Evolutionary conservation across 805 yeast species (phyloP).

Genomic region (Candida maesae): DNA sequence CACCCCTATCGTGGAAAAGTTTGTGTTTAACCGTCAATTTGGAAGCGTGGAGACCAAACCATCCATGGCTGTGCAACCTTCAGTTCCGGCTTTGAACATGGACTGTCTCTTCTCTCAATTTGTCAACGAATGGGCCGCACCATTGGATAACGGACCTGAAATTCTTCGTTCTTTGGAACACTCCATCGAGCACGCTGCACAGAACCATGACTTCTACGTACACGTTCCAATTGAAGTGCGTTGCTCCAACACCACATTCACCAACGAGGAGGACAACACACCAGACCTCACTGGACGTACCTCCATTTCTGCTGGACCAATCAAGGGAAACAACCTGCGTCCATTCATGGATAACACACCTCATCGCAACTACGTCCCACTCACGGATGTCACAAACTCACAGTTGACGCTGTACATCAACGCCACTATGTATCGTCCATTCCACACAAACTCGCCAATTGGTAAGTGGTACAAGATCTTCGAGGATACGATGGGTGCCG

Average conservation of each 20-base stretch:
- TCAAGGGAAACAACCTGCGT: conserved; percentile 78
- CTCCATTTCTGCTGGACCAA: conserved; percentile 63
- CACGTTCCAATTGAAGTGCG: conserved; percentile 96
- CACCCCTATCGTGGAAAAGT: conserved; percentile 82
- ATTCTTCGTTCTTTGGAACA: conserved; percentile 61
- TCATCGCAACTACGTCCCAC: conserved; percentile 49
- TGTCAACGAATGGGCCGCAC: conserved; percentile 97
- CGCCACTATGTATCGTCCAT: conserved; percentile 97
- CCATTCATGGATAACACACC: conserved; percentile 86
- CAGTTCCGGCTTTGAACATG: conserved; percentile 89
- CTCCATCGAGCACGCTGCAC: conserved; percentile 58
- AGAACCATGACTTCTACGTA: conserved; percentile 64
- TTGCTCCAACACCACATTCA: conserved; percentile 74
- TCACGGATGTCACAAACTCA: conserved; percentile 48
- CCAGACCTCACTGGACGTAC: conserved; percentile 52
- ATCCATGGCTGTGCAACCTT: conserved; percentile 65
- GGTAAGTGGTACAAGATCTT: conserved; percentile 80
- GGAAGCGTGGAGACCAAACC: conserved; percentile 68
- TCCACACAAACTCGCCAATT: conserved; percentile 66
- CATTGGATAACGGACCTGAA: conserved; percentile 72
- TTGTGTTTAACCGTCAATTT: conserved; percentile 81
- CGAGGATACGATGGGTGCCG: conserved; percentile 70
- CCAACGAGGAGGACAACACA: conserved; percentile 25
- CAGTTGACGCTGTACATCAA: conserved; percentile 84
- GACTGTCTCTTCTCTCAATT: conserved; percentile 93